A percentile compares a stretch with the other conserved stretches of the same genome.
Evolutionary conservation across 2,329 filamentous ascomycete species (phyloP).

Genomic region (Aureobasidium sp.): DNA sequence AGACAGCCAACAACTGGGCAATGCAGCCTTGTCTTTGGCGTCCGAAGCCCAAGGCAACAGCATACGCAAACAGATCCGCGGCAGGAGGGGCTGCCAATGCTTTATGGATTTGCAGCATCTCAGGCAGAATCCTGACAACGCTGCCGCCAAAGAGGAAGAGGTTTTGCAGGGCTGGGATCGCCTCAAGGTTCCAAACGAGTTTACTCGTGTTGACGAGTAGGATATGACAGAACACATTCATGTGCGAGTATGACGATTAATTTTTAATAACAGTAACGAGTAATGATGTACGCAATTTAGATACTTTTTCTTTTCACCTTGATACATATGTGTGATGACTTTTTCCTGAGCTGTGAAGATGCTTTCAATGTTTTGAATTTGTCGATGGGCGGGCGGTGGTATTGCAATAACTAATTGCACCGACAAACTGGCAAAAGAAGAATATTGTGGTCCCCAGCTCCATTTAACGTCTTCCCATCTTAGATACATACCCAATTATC

Average conservation of each 20-base stretch:
- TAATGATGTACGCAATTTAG: background rate
- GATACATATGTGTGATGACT: too few relatives aligned
- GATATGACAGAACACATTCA: background rate
- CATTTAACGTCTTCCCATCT: too few relatives aligned
- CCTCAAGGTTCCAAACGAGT: background rate
- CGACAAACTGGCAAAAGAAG: too few relatives aligned
- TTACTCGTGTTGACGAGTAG: background rate
- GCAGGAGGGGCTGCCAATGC: background rate
- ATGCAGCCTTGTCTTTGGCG: background rate
- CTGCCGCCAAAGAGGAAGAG: background rate
- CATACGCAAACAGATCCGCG: background rate
- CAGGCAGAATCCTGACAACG: background rate
- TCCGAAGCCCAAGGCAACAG: background rate
- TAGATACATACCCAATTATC: too few relatives aligned
- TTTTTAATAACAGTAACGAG: background rate
- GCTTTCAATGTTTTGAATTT: too few relatives aligned
- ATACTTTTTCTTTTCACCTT: background rate
- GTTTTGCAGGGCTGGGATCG: background rate
- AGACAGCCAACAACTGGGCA: background rate
- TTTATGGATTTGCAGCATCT: background rate
- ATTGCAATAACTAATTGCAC: too few relatives aligned
- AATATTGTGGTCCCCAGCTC: too few relatives aligned
- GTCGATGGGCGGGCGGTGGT: too few relatives aligned
- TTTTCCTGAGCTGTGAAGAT: too few relatives aligned
- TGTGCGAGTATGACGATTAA: background rate